Evolutionary conservation across 768 basidiomycete genomes (phyloP), one percentile per base, ranked within the genome.

Genomic region (Suillus tomentosus): DNA sequence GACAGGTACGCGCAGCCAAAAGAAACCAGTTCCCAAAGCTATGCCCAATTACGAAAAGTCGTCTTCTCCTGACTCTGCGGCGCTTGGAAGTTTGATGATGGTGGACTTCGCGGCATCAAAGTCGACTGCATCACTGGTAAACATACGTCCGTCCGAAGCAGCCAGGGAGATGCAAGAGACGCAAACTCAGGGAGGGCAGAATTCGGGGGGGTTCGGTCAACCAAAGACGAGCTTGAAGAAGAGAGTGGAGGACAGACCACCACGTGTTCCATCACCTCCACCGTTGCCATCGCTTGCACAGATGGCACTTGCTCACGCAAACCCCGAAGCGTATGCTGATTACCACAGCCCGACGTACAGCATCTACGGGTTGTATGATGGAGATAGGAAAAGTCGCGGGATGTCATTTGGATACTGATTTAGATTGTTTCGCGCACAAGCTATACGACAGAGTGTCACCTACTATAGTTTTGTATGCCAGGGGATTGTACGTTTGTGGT

Each of bases 331-430:
- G 4, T 90, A 84, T 74, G 83, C 79, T 7, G 85, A 84, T 56
- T 92, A 93, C 65, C 81, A 86, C 65, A 91, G 91, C 69, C 90
- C 92, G 19, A 93, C 92, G 6, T 93, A 93, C 68, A 94, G 91
- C 72, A 84, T 94, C 62, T 93, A 89, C 70, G 88, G 88, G 47
- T 68, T 92, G 67, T 92, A 92, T 70, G 88, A 85, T 60, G 80
- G 76, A 34, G 87, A 87, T 51, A 77, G 85, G 67, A 90, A 85
- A 77, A 87, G 86, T 59, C 68, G 76, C 17, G 68, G 65, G 3
- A 53, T 65, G 22, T 75, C 70, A 19, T 73, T 68, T 34, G 75
- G 71, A 9, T 71, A 68, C 66, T 68, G 63, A 73, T 36, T 22
- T 53, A 27, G 27, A 48, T 27, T 36, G 24, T 57, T 24, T 58